phyloP scores from a whole-genome alignment of 2,329 filamentous ascomycete species.

The Ustilaginoidea virens region DNA sequence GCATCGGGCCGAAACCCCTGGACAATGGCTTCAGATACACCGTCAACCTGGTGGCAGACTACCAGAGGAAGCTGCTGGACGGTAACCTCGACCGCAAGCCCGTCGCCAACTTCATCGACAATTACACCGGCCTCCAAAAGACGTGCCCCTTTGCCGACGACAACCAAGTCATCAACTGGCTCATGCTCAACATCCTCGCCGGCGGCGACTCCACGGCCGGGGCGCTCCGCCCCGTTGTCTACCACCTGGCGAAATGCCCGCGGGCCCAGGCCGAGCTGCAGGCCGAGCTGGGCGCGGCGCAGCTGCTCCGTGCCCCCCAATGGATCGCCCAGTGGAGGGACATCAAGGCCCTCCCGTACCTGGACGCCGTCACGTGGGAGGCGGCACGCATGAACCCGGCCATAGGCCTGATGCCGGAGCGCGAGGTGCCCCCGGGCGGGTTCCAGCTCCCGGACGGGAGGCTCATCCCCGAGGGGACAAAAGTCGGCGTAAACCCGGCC shows the following conservation, averaged over 20 bases:
- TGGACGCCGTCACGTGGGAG: constrained; percentile 37
- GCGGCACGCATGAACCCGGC: constrained; percentile 31
- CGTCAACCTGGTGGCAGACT: constrained; percentile 9
- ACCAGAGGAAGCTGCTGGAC: constrained; percentile 5
- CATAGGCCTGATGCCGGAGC: constrained; percentile 31
- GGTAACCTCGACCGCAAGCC: constrained; percentile 6
- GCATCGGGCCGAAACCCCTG: constrained; percentile 10
- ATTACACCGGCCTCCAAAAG: constrained; percentile 7
- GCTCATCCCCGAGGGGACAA: constrained; percentile 18
- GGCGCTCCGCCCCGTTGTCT: constrained; percentile 18
- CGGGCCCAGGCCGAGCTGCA: constrained; percentile 12
- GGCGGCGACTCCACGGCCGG: constrained; percentile 22
- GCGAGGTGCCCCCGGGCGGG: constrained; percentile 28
- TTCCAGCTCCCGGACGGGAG: constrained; percentile 18
- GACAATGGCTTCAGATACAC: constrained; percentile 8
- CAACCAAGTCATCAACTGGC: constrained; percentile 7
- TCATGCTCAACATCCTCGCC: constrained; percentile 12
- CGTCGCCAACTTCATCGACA: constrained; percentile 12
- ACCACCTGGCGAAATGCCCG: constrained; percentile 19
- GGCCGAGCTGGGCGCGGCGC: constrained; percentile 21
- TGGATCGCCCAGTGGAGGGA: constrained; percentile 8
- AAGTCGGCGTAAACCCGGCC: constrained; percentile 26
- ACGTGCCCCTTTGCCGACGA: constrained; percentile 20
- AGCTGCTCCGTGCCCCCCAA: constrained; percentile 10
- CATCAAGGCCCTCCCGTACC: constrained; percentile 21